Evolutionary conservation across 2,329 filamentous ascomycete genomes (phyloP).

Genomic region (Aaosphaeria pasadenensis): DNA sequence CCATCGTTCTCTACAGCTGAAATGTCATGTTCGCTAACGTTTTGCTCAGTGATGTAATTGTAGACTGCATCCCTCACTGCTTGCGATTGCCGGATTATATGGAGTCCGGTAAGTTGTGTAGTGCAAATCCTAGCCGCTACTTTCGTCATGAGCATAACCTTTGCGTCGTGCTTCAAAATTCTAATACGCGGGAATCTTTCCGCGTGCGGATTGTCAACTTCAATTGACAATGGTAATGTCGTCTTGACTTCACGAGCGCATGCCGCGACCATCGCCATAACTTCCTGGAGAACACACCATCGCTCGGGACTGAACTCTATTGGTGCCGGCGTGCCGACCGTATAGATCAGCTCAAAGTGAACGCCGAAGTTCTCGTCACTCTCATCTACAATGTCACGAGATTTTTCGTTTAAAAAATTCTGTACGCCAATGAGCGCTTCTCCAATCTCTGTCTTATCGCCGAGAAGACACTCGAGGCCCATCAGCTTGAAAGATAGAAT

Average conservation of each 20-base stretch:
- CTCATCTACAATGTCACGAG: slow-evolving; percentile 62
- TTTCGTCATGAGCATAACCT: slow-evolving; percentile 14
- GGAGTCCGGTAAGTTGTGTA: slow-evolving; percentile 44
- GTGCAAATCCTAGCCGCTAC: slow-evolving; percentile 41
- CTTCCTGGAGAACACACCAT: slow-evolving; percentile 55
- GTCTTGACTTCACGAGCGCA: slow-evolving; percentile 28
- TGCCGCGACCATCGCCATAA: slow-evolving; percentile 46
- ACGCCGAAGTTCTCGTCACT: slow-evolving; percentile 63
- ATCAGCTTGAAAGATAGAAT: slow-evolving; percentile 63
- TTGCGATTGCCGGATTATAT: slow-evolving; percentile 38
- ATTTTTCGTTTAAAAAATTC: slow-evolving; percentile 42
- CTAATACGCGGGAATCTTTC: slow-evolving; percentile 50
- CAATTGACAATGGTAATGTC: slow-evolving; percentile 39
- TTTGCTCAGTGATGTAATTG: slow-evolving; percentile 45
- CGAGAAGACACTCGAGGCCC: slow-evolving; percentile 51
- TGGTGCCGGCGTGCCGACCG: slow-evolving; percentile 51
- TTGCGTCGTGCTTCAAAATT: slow-evolving; percentile 44
- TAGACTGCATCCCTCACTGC: slow-evolving; percentile 30
- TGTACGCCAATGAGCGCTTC: slow-evolving; percentile 40
- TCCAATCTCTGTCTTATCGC: slow-evolving; percentile 26
- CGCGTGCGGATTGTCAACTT: slow-evolving; percentile 32
- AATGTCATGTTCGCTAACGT: slow-evolving; percentile 31
- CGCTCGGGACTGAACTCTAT: slow-evolving; percentile 55
- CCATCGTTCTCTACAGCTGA: slow-evolving; percentile 7
- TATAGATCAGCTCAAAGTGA: slow-evolving; percentile 63